Evolutionary conservation across 345 rosid genomes (phyloP), one percentile per base, ranked within the genome.

Genomic region (Dovyalis caffra): DNA sequence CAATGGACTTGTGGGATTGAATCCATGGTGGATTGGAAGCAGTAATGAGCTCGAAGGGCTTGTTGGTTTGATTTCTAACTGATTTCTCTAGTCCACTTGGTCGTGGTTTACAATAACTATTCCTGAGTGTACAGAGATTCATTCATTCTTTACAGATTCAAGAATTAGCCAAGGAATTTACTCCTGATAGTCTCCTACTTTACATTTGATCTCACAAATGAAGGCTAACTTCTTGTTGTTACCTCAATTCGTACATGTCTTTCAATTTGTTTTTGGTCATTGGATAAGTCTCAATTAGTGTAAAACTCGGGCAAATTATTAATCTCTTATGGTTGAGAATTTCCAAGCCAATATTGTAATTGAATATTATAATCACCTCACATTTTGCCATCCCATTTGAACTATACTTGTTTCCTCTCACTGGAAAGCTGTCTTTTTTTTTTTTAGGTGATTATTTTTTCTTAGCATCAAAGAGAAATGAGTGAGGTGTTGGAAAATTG

Each of bases 11-110:
- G 77, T 80, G 49, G 87, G 82, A 33, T 78, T 87, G 78, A 76
- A 82, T 74, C 81, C 84, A 28, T 90, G 94, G 88, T 88, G 89
- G 89, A 75, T 69, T 8, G 85, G 84, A 60, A 79, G 85, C 84
- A 85, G 70, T 81, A 81, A 79, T 77, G 80, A 85, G 80, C 84
- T 80, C 56, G 81, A 85, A 72, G 66, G 84, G 11, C 75, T 82
- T 20, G 69, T 85, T 60, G 84, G 86, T 32, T 78, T 84, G 74
- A 80, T 86, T 60, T 82, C 84, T 38, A 86, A 82, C 74, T 77
- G 81, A 86, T 40, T 72, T 71, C 26, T 57, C 10, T 33, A 32
- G 11, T 49, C 37, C 57, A n/a, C n/a, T n/a, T 43, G 68, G 32
- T 68, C 64, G 20, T 58, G 57, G 62, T 58, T 79, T 65, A n/a